phyloP scores from a whole-genome alignment of 2,329 filamentous ascomycete species.

The Raffaelea arxii region DNA sequence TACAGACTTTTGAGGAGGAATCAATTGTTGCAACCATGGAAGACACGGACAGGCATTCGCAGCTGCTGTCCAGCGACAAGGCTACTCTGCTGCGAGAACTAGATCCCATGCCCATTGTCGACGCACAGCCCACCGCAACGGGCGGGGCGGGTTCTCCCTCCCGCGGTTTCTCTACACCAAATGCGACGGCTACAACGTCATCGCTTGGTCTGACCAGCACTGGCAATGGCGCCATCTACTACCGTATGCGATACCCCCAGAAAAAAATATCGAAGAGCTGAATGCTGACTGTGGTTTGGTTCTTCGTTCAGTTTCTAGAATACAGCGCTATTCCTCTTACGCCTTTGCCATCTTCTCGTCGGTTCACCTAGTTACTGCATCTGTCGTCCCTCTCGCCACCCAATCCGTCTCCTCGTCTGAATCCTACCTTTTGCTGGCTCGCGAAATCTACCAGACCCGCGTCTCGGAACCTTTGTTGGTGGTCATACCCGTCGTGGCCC shows the following conservation, averaged over 20 bases:
- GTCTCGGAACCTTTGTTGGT: slow-evolving; percentile 73
- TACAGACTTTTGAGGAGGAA: neutral
- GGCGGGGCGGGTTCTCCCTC: neutral
- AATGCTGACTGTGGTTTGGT: neutral
- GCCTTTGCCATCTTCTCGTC: slow-evolving; percentile 67
- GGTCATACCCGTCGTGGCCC: slow-evolving; percentile 61
- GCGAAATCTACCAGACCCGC: slow-evolving; percentile 84
- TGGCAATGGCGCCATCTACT: neutral
- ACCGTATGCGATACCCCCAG: slow-evolving; percentile 3
- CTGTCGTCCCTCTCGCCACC: slow-evolving; percentile 67
- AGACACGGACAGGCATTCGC: neutral
- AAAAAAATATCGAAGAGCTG: neutral
- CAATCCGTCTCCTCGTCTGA: slow-evolving; percentile 67
- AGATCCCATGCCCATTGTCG: neutral
- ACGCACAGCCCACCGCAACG: neutral
- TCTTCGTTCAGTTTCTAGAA: slow-evolving; percentile 48
- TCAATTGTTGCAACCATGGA: neutral
- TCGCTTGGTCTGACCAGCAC: neutral
- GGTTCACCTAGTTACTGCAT: slow-evolving; percentile 73
- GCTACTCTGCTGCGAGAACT: neutral
- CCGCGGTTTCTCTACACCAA: neutral
- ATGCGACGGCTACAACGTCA: neutral
- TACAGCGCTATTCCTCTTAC: slow-evolving; percentile 87
- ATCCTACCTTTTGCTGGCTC: slow-evolving; percentile 78
- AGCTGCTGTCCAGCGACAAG: neutral